Conservation (phyloP, 495 filamentous ascomycete genomes). For the Aspergillus steynii region DNA sequence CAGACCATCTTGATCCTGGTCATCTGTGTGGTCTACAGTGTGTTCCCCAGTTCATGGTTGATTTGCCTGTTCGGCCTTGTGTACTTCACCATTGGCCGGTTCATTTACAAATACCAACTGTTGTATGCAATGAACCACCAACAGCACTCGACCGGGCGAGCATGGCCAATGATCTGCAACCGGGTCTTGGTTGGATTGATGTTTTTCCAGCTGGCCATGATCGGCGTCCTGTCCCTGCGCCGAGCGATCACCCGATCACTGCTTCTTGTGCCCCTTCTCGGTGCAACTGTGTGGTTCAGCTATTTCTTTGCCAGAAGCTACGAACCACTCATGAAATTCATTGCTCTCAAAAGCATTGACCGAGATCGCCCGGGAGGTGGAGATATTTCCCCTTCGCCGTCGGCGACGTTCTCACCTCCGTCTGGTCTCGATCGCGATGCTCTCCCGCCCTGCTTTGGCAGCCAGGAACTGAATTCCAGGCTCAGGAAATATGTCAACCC, state of each 20-base stretch:
- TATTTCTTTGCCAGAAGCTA: slow-evolving; percentile 74
- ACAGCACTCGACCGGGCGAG: slow-evolving; percentile 89
- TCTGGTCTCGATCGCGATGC: slow-evolving; percentile 48
- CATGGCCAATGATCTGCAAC: slow-evolving; percentile 95
- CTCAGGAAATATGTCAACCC: slow-evolving; percentile 51
- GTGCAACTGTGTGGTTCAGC: slow-evolving; percentile 80
- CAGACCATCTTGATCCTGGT: slow-evolving; percentile 89
- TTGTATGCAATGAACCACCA: slow-evolving; percentile 98
- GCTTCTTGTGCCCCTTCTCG: slow-evolving; percentile 73
- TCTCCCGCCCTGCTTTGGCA: slow-evolving; percentile 40
- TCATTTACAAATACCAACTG: slow-evolving; percentile 97
- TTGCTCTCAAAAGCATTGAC: slow-evolving; percentile 82
- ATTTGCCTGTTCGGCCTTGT: slow-evolving; percentile 80
- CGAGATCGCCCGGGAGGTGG: slow-evolving; percentile 44
- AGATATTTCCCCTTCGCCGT: slow-evolving; percentile 39
- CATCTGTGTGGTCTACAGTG: slow-evolving; percentile 92
- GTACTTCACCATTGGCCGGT: slow-evolving; percentile 88
- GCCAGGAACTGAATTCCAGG: slow-evolving; percentile 39
- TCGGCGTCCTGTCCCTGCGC: slow-evolving; percentile 78
- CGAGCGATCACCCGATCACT: slow-evolving; percentile 67
- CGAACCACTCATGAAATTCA: slow-evolving; percentile 85
- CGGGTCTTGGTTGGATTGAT: slow-evolving; percentile 79
- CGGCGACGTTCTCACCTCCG: slow-evolving; percentile 41
- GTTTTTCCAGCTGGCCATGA: slow-evolving; percentile 88
- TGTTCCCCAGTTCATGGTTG: slow-evolving; percentile 78